These are phyloP conservation scores for Aspergillus fischeri DNA, from an alignment of 2,329 filamentous ascomycete genomes.

Conservation along the genomic window DNA sequence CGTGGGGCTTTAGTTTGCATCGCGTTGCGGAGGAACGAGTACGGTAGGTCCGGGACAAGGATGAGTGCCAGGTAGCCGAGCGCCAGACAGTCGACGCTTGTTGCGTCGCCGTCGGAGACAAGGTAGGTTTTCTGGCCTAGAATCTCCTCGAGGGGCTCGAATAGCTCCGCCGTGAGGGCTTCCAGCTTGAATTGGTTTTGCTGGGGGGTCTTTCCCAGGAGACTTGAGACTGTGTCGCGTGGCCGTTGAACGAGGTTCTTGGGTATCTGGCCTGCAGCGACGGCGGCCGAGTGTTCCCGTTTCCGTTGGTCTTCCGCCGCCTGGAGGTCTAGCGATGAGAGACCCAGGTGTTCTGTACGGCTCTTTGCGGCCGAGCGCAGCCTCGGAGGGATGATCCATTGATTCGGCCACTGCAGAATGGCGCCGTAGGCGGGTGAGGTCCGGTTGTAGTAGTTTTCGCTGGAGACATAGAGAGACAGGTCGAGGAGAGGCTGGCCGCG, in stretches of 20 bases:
- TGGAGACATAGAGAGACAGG: constrained; percentile 84
- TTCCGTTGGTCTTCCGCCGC: constrained; percentile 37
- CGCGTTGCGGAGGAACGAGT: constrained; percentile 58
- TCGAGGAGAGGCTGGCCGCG: constrained; percentile 76
- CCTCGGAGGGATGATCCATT: constrained; percentile 76
- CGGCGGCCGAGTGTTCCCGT: constrained; percentile 36
- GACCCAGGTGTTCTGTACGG: constrained; percentile 65
- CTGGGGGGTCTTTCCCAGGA: constrained; percentile 65
- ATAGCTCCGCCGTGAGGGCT: constrained; percentile 64
- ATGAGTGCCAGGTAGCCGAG: constrained; percentile 77
- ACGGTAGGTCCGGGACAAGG: constrained; percentile 57
- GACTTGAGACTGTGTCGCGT: constrained; percentile 56
- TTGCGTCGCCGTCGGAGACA: constrained; percentile 49
- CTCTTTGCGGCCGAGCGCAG: constrained; percentile 66
- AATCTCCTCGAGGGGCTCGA: constrained; percentile 65
- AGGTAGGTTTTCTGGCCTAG: constrained; percentile 55
- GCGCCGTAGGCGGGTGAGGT: constrained; percentile 77
- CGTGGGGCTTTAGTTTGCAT: constrained; percentile 49
- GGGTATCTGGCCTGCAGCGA: constrained; percentile 37
- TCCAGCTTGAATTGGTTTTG: constrained; percentile 72
- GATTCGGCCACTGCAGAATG: constrained; percentile 79
- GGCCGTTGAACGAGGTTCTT: constrained; percentile 52
- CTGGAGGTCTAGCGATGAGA: constrained; percentile 65
- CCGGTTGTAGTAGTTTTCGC: constrained; percentile 73
- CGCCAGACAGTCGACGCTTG: constrained; percentile 72